A percentile compares a stretch with the other conserved stretches of the same genome.
Evolutionary conservation across 768 basidiomycete species (phyloP).

Genomic region (Mycena venus): DNA sequence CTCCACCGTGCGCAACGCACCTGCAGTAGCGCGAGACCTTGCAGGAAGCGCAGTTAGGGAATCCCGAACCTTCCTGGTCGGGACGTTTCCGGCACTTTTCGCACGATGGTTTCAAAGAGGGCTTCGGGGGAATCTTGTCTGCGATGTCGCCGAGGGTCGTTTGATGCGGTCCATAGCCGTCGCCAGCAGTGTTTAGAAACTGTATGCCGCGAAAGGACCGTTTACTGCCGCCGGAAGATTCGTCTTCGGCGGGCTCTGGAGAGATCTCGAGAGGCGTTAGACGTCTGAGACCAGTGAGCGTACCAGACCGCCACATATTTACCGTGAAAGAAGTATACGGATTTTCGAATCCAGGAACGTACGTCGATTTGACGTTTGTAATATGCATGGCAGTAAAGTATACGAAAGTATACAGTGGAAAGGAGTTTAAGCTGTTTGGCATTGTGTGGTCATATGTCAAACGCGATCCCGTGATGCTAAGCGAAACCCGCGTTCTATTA

Average conservation of each 20-base stretch:
- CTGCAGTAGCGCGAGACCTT: slow-evolving; percentile 26
- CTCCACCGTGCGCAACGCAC: slow-evolving; percentile 16
- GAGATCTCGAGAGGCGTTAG: not conserved
- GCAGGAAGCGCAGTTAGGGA: slow-evolving; percentile 5
- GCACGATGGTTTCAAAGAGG: slow-evolving; percentile 22
- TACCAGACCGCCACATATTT: not conserved
- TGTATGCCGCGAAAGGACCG: slow-evolving; percentile 5
- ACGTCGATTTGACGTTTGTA: not conserved
- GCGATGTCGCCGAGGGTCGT: slow-evolving; percentile 24
- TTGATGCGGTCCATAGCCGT: slow-evolving; percentile 23
- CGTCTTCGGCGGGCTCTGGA: not conserved
- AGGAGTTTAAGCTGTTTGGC: too few relatives aligned
- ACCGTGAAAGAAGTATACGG: slow-evolving; percentile 14
- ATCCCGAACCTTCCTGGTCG: slow-evolving; percentile 21
- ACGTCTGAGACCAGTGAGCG: not conserved
- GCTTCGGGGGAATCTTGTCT: slow-evolving; percentile 21
- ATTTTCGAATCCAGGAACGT: slow-evolving; percentile 21
- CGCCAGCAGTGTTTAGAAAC: slow-evolving; percentile 19
- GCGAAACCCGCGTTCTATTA: too few relatives aligned
- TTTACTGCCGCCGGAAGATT: not conserved
- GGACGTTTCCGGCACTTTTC: slow-evolving; percentile 16
- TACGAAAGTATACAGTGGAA: too few relatives aligned
- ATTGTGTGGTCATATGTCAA: too few relatives aligned
- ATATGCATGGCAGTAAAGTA: slow-evolving; percentile 1
- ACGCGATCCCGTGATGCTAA: too few relatives aligned